Conservation (phyloP, 2,329 filamentous ascomycete species). For the Coniosporium tulheliwenetii region DNA sequence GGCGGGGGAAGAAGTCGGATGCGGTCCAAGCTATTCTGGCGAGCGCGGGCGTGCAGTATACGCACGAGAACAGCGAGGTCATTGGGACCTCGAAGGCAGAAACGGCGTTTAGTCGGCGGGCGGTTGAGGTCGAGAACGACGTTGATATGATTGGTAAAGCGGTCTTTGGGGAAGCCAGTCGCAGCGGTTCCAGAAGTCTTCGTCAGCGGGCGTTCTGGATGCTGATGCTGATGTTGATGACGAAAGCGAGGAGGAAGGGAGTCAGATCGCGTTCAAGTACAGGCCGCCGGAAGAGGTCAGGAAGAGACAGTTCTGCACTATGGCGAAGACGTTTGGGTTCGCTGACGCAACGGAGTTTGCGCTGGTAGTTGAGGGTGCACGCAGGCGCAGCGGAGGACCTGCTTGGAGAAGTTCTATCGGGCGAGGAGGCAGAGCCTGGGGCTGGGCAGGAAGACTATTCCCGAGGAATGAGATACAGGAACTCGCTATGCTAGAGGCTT, state of each 20-base stretch:
- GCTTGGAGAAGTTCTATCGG: conserved; percentile 66
- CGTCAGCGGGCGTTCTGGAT: background rate
- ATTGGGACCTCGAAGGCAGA: conserved; percentile 89
- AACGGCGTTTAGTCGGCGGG: conserved; percentile 62
- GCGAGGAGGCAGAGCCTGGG: conserved; percentile 40
- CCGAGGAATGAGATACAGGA: too few relatives aligned
- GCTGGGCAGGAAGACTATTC: too few relatives aligned
- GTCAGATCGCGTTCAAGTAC: conserved; percentile 41
- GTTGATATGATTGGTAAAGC: conserved; percentile 34
- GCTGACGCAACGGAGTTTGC: conserved; percentile 69
- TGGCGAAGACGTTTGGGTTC: conserved; percentile 70
- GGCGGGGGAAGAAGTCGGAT: conserved; percentile 38
- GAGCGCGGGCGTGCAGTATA: conserved; percentile 81
- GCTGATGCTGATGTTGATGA: background rate
- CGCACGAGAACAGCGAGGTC: conserved; percentile 91
- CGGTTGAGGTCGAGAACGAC: conserved; percentile 44
- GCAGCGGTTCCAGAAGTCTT: conserved; percentile 3
- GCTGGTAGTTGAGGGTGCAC: conserved; percentile 81
- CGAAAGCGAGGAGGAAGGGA: conserved; percentile 7
- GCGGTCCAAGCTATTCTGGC: conserved; percentile 80
- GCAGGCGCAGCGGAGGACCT: conserved; percentile 63
- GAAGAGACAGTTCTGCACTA: conserved; percentile 75
- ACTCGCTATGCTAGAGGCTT: too few relatives aligned
- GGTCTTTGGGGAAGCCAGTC: conserved; percentile 40
- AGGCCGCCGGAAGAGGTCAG: conserved; percentile 61